phyloP scores from a whole-genome alignment of 1,284 basidiomycete species.

The Apiotrichum laibachii region DNA sequence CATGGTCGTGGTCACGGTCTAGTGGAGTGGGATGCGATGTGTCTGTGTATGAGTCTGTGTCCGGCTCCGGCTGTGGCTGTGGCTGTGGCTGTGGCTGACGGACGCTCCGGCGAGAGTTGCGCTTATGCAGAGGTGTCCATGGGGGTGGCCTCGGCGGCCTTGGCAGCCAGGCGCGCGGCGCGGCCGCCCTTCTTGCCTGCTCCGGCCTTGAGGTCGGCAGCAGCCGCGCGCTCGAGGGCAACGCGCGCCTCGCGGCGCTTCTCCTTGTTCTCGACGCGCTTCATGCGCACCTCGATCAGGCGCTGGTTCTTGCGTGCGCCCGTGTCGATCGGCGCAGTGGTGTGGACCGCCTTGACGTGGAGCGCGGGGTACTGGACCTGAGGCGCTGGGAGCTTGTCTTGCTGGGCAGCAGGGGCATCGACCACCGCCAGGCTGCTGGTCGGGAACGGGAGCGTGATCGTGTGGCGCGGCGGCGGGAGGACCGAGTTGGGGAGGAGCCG shows the following conservation, averaged over 20 bases:
- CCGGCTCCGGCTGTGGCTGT: too few relatives aligned
- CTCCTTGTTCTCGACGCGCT: constrained; percentile 54
- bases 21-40: neutral
- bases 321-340: constrained; percentile 74
- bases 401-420: neutral
- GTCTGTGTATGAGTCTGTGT: too few relatives aligned
- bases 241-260: constrained; percentile 42
- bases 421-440: constrained; percentile 29
- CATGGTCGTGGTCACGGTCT: neutral
- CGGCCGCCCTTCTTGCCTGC: constrained; percentile 2
- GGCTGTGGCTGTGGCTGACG: too few relatives aligned
- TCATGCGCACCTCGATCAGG: constrained; percentile 58
- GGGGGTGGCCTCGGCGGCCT: neutral
- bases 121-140: neutral
- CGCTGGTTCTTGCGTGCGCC: constrained; percentile 66
- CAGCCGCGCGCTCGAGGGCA: constrained; percentile 12
- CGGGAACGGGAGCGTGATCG: constrained; percentile 52
- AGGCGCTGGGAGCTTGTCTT: constrained; percentile 3
- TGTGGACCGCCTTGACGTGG: constrained; percentile 80
- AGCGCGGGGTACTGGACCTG: constrained; percentile 59
- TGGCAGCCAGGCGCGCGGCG: constrained; percentile 5
- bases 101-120: neutral
- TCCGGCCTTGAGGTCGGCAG: constrained; percentile 2
- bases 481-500: constrained; percentile 36
- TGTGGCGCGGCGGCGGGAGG: constrained; percentile 39